phyloP scores from a whole-genome alignment of 305 asterid species.

The Fraxinus angustifolia region DNA sequence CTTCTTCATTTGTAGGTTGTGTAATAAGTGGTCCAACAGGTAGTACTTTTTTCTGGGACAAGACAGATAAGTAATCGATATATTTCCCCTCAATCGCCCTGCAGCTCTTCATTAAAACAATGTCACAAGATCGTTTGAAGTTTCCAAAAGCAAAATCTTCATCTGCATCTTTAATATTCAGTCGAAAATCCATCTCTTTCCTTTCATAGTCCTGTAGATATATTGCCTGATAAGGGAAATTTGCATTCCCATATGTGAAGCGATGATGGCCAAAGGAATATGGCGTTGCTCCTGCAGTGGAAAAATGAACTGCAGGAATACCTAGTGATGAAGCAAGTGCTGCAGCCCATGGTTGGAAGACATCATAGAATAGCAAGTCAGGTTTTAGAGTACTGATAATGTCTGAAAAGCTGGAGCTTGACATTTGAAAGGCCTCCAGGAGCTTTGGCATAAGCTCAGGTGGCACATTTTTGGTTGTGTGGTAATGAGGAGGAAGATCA shows the following conservation, averaged over 20 bases:
- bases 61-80: slow-evolving; percentile 12
- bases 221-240: slow-evolving; percentile 20
- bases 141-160: slow-evolving; percentile 18
- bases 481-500: slow-evolving; percentile 30
- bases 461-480: slow-evolving; percentile 25
- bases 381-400: slow-evolving; percentile 19
- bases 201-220: slow-evolving; percentile 15
- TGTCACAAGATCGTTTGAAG: not conserved
- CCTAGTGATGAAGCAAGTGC: slow-evolving; percentile 16
- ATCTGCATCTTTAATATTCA: slow-evolving; percentile 7
- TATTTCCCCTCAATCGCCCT: slow-evolving; percentile 20
- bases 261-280: not conserved
- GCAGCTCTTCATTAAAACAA: slow-evolving; percentile 11
- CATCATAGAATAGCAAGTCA: slow-evolving; percentile 25
- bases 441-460: slow-evolving; percentile 18
- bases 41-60: slow-evolving; percentile 8
- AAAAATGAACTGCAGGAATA: slow-evolving; percentile 27
- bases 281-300: not conserved
- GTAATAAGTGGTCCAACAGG: slow-evolving; percentile 21
- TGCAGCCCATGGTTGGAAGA: slow-evolving; percentile 28
- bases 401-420: slow-evolving; percentile 17
- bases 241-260: not conserved
- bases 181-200: not conserved
- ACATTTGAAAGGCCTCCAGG: slow-evolving; percentile 14
- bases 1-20: not conserved